phyloP scores from a whole-genome alignment of 306 rosid species.

The Vicia faba region DNA sequence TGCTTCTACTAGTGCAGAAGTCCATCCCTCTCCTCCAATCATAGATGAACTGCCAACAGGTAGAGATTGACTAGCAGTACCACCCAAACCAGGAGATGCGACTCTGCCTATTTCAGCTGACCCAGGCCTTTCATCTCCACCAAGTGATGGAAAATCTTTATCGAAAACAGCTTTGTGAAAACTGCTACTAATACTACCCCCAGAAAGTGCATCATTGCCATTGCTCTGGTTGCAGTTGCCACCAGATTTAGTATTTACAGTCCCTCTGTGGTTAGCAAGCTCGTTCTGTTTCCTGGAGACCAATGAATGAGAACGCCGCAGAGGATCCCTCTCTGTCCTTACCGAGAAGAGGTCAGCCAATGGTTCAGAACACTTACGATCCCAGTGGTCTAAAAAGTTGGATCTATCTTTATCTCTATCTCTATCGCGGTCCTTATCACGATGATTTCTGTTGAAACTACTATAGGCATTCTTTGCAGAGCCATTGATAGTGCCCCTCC shows the following conservation, averaged over 20 bases:
- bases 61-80: slow-evolving; percentile 71
- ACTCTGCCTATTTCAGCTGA: slow-evolving; percentile 76
- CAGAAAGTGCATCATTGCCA: slow-evolving; percentile 67
- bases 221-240: slow-evolving; percentile 52
- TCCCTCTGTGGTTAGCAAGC: slow-evolving; percentile 49
- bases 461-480: slow-evolving; percentile 95
- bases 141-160: slow-evolving; percentile 95
- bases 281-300: slow-evolving; percentile 80
- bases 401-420: slow-evolving; percentile 75
- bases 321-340: slow-evolving; percentile 78
- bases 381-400: slow-evolving; percentile 72
- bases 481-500: slow-evolving; percentile 78
- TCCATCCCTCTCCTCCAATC: slow-evolving; percentile 97
- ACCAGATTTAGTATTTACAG: slow-evolving; percentile 56
- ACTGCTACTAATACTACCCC: slow-evolving; percentile 52
- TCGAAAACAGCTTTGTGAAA: slow-evolving; percentile 83
- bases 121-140: slow-evolving; percentile 82
- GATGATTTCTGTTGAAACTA: slow-evolving; percentile 89
- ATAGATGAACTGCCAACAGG: slow-evolving; percentile 77
- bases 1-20: slow-evolving; percentile 90
- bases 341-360: slow-evolving; percentile 58
- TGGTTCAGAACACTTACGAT: slow-evolving; percentile 69
- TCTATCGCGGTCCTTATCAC: slow-evolving; percentile 93
- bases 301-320: slow-evolving; percentile 85
- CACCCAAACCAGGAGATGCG: slow-evolving; percentile 79